Conservation (phyloP, 768 basidiomycete species). For the Auriscalpium microsporum region DNA sequence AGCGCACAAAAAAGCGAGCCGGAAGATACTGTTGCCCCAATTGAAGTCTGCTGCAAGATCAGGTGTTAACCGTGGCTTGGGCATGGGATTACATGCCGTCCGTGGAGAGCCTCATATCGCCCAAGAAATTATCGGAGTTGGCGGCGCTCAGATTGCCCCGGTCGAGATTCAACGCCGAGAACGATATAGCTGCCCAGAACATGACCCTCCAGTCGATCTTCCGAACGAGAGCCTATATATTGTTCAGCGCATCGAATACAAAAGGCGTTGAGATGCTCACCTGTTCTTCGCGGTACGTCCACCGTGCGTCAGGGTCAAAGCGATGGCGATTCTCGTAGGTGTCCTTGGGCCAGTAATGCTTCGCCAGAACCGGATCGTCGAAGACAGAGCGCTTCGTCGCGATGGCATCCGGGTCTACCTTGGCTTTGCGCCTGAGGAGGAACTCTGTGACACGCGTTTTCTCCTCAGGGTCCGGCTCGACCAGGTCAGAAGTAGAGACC, state of each 20-base stretch:
- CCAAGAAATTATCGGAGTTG: constrained; percentile 54
- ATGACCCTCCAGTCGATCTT: constrained; percentile 52
- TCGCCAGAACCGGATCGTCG: constrained; percentile 39
- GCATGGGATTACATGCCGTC: constrained; percentile 31
- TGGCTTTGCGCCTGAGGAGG: constrained; percentile 6
- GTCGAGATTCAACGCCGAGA: constrained; percentile 40
- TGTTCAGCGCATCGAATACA: neutral
- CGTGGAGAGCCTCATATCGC: constrained; percentile 48
- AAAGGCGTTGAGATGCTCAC: constrained; percentile 18
- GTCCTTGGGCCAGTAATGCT: constrained; percentile 40
- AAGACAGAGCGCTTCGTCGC: constrained; percentile 51
- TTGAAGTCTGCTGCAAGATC: constrained; percentile 9
- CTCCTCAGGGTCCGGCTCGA: neutral
- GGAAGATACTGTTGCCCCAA: constrained; percentile 11
- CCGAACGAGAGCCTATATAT: constrained; percentile 34
- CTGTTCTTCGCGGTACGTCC: constrained; percentile 59
- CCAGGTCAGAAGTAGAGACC: neutral
- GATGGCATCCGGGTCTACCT: constrained; percentile 34
- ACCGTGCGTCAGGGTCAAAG: constrained; percentile 53
- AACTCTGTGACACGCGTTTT: constrained; percentile 9
- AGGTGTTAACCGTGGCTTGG: neutral
- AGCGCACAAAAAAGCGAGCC: constrained; percentile 18
- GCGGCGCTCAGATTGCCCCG: constrained; percentile 52
- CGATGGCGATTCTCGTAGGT: constrained; percentile 49
- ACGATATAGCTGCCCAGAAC: constrained; percentile 50